Conservation (phyloP, 352 stramenopile species). For the Thraustochytrium sp. region DNA sequence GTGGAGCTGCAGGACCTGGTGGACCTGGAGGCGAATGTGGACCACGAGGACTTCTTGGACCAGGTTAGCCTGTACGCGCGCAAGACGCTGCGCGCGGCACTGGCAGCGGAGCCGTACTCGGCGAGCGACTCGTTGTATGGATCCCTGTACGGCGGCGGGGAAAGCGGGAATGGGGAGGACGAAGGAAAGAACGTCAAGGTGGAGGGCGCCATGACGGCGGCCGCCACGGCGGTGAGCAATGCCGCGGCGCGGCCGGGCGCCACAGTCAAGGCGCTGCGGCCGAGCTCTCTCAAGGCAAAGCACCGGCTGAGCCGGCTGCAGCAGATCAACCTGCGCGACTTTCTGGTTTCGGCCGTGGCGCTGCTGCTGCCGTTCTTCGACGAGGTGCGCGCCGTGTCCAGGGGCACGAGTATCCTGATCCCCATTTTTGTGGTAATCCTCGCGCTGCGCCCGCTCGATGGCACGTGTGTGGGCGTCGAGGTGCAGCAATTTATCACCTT, state of each 20-base stretch:
- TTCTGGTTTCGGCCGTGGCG: not conserved
- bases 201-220: no score
- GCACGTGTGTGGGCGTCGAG: not conserved
- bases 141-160: no score
- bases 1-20: not conserved
- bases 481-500: not conserved
- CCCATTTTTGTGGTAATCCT: slow-evolving; percentile 11
- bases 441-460: not conserved
- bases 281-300: not conserved
- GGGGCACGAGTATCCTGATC: not conserved
- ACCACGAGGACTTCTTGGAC: not conserved
- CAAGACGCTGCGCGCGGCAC: not conserved
- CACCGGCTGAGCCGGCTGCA: not conserved
- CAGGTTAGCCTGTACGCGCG: not conserved
- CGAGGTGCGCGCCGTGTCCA: not conserved
- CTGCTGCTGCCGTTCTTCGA: not conserved
- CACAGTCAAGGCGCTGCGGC: not conserved
- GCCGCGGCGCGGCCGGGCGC: not conserved
- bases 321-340: not conserved
- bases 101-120: not conserved
- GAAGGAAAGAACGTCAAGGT: no score
- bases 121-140: not conserved
- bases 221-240: no score
- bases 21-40: not conserved
- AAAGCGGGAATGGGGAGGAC: no score